Evolutionary conservation across 1,284 basidiomycete species (phyloP).

Genomic region (Microbotryum saponariae): DNA sequence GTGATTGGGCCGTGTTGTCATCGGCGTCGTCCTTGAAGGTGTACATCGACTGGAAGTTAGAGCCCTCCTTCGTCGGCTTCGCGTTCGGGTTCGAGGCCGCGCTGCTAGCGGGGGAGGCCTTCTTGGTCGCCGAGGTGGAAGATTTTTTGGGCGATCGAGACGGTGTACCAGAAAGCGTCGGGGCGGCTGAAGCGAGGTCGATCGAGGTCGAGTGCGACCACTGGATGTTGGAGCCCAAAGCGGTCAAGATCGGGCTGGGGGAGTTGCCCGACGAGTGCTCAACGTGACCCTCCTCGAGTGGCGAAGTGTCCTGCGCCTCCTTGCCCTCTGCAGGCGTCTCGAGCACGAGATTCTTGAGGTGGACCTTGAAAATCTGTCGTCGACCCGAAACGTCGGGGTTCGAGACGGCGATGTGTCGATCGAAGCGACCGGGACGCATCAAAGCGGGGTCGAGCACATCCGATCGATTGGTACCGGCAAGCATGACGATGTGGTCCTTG

Average conservation of each 20-base stretch:
- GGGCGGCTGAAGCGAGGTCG: neutral
- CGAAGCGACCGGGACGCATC: constrained; percentile 95
- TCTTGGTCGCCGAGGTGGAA: neutral
- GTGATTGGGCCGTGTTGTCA: constrained; percentile 44
- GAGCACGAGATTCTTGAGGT: constrained; percentile 71
- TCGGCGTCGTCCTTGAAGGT: constrained; percentile 29
- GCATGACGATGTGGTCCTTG: constrained; percentile 88
- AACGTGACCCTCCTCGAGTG: constrained; percentile 2
- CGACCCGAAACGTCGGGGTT: constrained; percentile 89
- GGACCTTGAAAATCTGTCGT: constrained; percentile 88
- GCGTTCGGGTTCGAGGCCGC: constrained; percentile 6
- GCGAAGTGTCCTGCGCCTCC: constrained; percentile 2
- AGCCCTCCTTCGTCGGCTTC: constrained; percentile 10
- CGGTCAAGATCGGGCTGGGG: constrained; percentile 6
- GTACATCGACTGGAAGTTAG: constrained; percentile 34
- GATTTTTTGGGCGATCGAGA: constrained; percentile 8
- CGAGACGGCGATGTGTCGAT: constrained; percentile 92
- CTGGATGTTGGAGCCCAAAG: constrained; percentile 8
- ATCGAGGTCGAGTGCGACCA: too few species aligned
- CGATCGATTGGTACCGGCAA: constrained; percentile 93
- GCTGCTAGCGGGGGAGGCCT: constrained; percentile 12
- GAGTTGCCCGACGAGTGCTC: neutral
- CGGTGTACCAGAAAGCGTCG: constrained; percentile 10
- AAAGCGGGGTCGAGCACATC: constrained; percentile 92
- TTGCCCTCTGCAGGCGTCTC: constrained; percentile 11